These are phyloP conservation scores for Penicillium steckii DNA, from an alignment of 495 filamentous ascomycete genomes.

Conservation along the genomic window DNA sequence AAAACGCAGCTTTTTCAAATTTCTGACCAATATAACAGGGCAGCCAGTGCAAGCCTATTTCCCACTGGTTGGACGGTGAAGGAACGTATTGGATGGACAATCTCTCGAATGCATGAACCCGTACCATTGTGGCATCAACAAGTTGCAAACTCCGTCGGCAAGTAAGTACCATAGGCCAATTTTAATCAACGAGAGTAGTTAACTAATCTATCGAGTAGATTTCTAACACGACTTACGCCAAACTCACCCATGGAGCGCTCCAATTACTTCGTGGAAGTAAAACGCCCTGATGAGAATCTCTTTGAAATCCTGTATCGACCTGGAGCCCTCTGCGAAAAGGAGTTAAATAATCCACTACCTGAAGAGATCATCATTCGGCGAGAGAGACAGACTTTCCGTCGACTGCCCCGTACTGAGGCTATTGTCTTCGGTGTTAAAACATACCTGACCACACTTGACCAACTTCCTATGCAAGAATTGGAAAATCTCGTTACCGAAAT, in stretches of 20 bases:
- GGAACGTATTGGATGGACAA: conserved; percentile 53
- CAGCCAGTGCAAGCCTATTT: conserved; percentile 57
- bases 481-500: conserved; percentile 48
- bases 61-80: conserved; percentile 57
- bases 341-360: conserved; percentile 28
- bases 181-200: neutral
- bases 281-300: conserved; percentile 38
- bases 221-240: conserved; percentile 47
- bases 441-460: conserved; percentile 43
- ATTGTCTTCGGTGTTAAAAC: conserved; percentile 59
- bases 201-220: conserved; percentile 26
- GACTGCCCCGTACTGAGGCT: conserved; percentile 44
- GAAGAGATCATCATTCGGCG: conserved; percentile 48
- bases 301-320: conserved; percentile 42
- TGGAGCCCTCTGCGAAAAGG: conserved; percentile 32
- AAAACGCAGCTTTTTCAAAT: neutral
- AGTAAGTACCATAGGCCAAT: conserved; percentile 34
- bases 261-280: conserved; percentile 55
- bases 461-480: conserved; percentile 45
- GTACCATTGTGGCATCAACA: conserved; percentile 57
- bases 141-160: conserved; percentile 48
- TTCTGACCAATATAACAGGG: conserved; percentile 25
- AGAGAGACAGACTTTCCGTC: conserved; percentile 56
- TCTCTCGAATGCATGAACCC: conserved; percentile 50
- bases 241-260: conserved; percentile 51